Conservation (phyloP, 805 yeast genomes). For the Starmerella bombicola region DNA sequence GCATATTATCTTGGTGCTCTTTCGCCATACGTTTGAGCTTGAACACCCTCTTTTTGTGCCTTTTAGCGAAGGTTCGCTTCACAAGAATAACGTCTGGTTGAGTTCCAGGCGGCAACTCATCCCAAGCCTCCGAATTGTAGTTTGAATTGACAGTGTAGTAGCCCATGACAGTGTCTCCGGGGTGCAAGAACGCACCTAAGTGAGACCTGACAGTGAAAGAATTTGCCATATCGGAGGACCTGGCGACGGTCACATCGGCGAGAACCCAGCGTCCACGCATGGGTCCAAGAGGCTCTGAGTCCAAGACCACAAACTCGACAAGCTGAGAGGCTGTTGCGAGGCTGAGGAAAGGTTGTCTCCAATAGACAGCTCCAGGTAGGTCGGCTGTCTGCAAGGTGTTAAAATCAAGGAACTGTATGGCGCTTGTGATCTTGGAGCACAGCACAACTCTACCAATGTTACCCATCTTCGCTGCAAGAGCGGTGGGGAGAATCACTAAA, state of each 20-base stretch:
- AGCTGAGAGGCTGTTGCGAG: constrained; percentile 52
- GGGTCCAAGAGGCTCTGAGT: constrained; percentile 81
- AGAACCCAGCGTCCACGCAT: constrained; percentile 63
- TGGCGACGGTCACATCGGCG: constrained; percentile 75
- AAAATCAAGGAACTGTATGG: constrained; percentile 73
- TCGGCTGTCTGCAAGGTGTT: constrained; percentile 67
- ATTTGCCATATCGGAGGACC: constrained; percentile 67
- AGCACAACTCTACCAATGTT: constrained; percentile 66
- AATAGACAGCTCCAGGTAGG: constrained; percentile 53
- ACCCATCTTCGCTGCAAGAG: constrained; percentile 68
- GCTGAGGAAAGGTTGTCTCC: constrained; percentile 68
- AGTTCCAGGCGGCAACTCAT: constrained; percentile 31
- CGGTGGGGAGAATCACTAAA: constrained; percentile 70
- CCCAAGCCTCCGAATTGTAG: constrained; percentile 40
- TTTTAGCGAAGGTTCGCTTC: constrained; percentile 75
- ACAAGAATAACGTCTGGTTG: constrained; percentile 73
- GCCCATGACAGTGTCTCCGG: constrained; percentile 87
- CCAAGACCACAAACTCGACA: constrained; percentile 72
- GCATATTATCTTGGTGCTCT: constrained; percentile 44
- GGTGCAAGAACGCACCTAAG: constrained; percentile 79
- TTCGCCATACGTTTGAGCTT: constrained; percentile 94
- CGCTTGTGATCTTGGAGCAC: constrained; percentile 68
- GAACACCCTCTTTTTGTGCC: constrained; percentile 67
- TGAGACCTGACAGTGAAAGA: constrained; percentile 73
- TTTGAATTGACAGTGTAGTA: constrained; percentile 71